phyloP scores from a whole-genome alignment of 352 stramenopile species.

The Pythium periplocum region DNA sequence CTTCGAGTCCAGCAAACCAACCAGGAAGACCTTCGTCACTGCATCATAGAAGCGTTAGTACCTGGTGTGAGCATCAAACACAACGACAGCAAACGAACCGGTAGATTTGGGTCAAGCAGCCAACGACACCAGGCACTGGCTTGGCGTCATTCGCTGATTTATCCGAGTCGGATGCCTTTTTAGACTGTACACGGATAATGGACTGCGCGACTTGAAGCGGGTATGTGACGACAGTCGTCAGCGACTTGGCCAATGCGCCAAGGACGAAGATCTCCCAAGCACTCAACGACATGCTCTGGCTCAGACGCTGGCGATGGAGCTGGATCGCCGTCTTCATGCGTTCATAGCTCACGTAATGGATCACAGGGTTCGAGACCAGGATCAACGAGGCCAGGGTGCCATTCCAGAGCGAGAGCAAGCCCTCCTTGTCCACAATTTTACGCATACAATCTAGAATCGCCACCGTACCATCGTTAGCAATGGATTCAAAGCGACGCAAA shows the following conservation, averaged over 20 bases:
- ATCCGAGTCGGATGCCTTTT: constrained; percentile 22
- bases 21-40: constrained; percentile 63
- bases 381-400: constrained; percentile 89
- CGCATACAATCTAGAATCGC: constrained; percentile 31
- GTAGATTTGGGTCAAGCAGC: constrained; percentile 61
- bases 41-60: constrained; percentile 3
- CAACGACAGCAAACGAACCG: not conserved
- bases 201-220: constrained; percentile 92
- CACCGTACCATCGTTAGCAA: not conserved
- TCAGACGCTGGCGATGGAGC: constrained; percentile 22
- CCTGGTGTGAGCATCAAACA: not conserved
- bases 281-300: constrained; percentile 30
- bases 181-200: constrained; percentile 68
- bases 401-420: constrained; percentile 87
- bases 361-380: constrained; percentile 93
- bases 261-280: constrained; percentile 89
- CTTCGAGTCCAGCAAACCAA: constrained; percentile 89
- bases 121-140: constrained; percentile 10
- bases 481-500: constrained; percentile 9
- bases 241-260: constrained; percentile 87
- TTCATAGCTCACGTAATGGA: constrained; percentile 95
- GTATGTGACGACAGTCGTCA: constrained; percentile 93
- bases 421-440: constrained; percentile 67
- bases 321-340: constrained; percentile 80
- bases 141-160: not conserved